Percentiles rank a stretch among this genome's conserved stretches.
Conservation (phyloP, 345 rosid genomes). For the Lagerstroemia speciosa region DNA sequence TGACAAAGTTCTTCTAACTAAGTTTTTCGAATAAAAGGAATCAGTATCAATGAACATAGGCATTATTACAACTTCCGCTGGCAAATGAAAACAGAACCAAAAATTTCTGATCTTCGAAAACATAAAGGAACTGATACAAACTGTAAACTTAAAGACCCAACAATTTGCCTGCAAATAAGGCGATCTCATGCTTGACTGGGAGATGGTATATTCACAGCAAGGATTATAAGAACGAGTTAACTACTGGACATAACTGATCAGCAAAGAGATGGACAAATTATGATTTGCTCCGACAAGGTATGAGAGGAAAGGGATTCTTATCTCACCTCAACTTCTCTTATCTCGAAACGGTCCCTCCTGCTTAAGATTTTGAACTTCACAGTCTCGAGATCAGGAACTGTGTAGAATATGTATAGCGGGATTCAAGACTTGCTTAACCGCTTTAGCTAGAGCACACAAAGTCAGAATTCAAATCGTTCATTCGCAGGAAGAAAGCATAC, state of each 20-base stretch:
- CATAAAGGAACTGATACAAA: neutral
- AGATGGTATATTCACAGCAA: neutral
- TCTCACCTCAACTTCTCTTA: conserved; percentile 81
- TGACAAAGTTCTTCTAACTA: too few relatives aligned
- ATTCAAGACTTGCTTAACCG: neutral
- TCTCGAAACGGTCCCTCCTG: conserved; percentile 56
- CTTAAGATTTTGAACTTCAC: conserved; percentile 50
- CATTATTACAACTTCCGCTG: too few relatives aligned
- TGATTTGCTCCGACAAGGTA: neutral
- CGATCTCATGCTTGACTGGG: neutral
- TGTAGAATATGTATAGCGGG: neutral
- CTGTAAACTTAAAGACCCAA: neutral
- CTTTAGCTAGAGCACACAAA: neutral
- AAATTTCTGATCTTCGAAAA: neutral
- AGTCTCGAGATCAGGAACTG: conserved; percentile 87
- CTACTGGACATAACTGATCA: neutral
- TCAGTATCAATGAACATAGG: neutral
- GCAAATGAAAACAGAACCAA: neutral
- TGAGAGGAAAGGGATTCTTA: neutral
- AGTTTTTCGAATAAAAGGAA: neutral
- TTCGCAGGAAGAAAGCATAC: conserved; percentile 18
- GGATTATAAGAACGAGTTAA: neutral
- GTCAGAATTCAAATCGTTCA: neutral
- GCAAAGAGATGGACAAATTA: neutral
- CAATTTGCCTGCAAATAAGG: neutral